Evolutionary conservation across 805 yeast species (phyloP), one percentile per base, ranked within the genome.

Genomic region (Candida palmyrensis): DNA sequence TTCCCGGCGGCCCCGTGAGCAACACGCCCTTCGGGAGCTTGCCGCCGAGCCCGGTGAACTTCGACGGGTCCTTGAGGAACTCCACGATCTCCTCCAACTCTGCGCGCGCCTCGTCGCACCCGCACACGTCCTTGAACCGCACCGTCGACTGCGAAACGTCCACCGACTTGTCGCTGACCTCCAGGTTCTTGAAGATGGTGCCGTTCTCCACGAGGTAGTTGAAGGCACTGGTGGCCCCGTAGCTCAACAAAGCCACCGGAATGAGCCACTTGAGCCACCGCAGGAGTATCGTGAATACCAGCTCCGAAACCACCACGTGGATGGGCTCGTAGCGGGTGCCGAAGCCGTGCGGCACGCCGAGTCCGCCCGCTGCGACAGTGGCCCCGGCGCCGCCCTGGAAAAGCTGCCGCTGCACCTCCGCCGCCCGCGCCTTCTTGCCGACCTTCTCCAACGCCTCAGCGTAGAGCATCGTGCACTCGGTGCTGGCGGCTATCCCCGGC

Each of bases 11-110:
- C 29, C 98, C 98, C 9, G 97, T 92, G 43, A 90, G 69, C 38
- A 92, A 66, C 5, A 92, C 95, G 69, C 99, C 99, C 57, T 90
- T 92, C 38, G 98, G 97, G 49, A 92, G 71, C 59, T 89, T 89
- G 32, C 98, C 99, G 45, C 99, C 99, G 31, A 92, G 72, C 1
- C 95, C 95, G 32, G 97, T 94, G 64, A 88, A 92, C 57, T 86
- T 84, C 13, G 96, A 77, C 14, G 99, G 98, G 57, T 92, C 97
- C 53, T 88, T 88, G 51, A 92, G 73, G 52, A 92, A 92, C 39
- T 90, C 97, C n/a, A 92, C 99, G 49, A 94, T 85, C 60, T 92
- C 99, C 59, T 92, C 96, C 42, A 92, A 72, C 63, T 92, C 98
- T 6, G 94, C 86, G 51, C 97, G 79, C 3, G 99, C 98, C 66